Percentiles rank a stretch among this genome's conserved stretches.
These are phyloP conservation scores for Coemansia sp. DNA, from an alignment of 192 early-diverging fungal genomes.

Conservation along the genomic window DNA sequence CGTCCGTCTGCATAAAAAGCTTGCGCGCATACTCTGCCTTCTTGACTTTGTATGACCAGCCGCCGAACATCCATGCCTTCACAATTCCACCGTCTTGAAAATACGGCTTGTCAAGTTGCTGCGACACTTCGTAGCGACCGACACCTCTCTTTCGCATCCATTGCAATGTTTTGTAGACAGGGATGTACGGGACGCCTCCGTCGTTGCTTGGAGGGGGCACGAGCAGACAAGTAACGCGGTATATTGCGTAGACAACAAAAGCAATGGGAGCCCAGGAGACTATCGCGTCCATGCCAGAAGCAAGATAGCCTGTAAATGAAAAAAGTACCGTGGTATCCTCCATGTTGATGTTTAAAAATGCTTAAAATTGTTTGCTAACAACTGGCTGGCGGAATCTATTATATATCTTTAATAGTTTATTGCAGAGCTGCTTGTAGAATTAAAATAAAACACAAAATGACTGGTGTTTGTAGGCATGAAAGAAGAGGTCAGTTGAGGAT, in stretches of 20 bases:
- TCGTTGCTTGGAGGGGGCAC: constrained; percentile 32
- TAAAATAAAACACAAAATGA: background rate
- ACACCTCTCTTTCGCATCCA: constrained; percentile 42
- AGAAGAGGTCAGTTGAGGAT: background rate
- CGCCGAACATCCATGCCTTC: constrained; percentile 54
- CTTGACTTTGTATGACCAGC: constrained; percentile 49
- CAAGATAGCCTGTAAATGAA: background rate
- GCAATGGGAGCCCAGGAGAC: constrained; percentile 6
- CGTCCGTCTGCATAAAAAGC: constrained; percentile 50
- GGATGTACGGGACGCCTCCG: constrained; percentile 49
- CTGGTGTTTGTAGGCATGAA: background rate
- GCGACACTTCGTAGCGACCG: constrained; percentile 46
- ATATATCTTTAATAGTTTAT: background rate
- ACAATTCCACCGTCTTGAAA: constrained; percentile 34
- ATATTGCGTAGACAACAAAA: constrained; percentile 16
- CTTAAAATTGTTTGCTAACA: background rate
- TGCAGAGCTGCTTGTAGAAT: background rate
- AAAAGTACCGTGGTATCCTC: background rate
- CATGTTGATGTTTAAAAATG: background rate
- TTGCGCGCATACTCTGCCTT: constrained; percentile 51
- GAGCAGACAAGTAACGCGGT: constrained; percentile 18
- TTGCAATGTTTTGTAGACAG: constrained; percentile 37
- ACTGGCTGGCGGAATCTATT: background rate
- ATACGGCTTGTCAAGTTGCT: constrained; percentile 43
- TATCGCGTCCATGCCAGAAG: background rate